Evolutionary conservation across 2,329 filamentous ascomycete genomes (phyloP).

Genomic region (Aspergillus puulaauensis): DNA sequence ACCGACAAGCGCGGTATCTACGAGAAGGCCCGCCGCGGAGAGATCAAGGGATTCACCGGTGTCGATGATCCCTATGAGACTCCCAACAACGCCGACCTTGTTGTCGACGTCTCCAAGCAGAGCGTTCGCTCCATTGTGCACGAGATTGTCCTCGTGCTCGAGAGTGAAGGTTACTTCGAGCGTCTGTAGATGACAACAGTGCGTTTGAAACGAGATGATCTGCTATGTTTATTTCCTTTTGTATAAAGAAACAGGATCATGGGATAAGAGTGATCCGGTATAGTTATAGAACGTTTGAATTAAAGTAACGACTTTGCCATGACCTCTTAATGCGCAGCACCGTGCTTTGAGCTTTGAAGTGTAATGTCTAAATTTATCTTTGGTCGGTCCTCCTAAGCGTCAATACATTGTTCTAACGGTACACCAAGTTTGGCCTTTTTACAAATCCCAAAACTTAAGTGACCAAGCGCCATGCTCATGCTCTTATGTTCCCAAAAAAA

Average conservation of each 20-base stretch:
- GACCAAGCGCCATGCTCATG: no score
- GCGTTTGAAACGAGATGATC: conserved; percentile 9
- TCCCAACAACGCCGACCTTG: conserved; percentile 77
- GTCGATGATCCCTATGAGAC: conserved; percentile 96
- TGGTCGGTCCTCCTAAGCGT: no score
- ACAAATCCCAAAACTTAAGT: no score
- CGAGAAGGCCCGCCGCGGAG: conserved; percentile 74
- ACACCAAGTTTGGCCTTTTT: no score
- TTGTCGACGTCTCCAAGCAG: conserved; percentile 81
- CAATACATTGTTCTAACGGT: no score
- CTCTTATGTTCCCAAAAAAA: no score
- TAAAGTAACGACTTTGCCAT: conserved; percentile 24
- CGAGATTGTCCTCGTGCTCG: conserved; percentile 90
- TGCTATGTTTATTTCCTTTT: conserved; percentile 16
- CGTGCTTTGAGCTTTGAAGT: background rate
- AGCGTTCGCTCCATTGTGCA: conserved; percentile 91
- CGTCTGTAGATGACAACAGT: conserved; percentile 38
- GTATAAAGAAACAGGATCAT: conserved; percentile 16
- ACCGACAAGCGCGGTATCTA: conserved; percentile 94
- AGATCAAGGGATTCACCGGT: conserved; percentile 98
- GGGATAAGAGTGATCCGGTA: conserved; percentile 12
- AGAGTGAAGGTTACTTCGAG: conserved; percentile 85
- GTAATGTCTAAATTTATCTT: no score
- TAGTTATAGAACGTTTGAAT: conserved; percentile 21
- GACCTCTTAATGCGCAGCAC: background rate